Percentiles rank a stretch among this genome's conserved stretches.
Evolutionary conservation across 768 basidiomycete species (phyloP).

Genomic region (Pleurotus cornucopiae): DNA sequence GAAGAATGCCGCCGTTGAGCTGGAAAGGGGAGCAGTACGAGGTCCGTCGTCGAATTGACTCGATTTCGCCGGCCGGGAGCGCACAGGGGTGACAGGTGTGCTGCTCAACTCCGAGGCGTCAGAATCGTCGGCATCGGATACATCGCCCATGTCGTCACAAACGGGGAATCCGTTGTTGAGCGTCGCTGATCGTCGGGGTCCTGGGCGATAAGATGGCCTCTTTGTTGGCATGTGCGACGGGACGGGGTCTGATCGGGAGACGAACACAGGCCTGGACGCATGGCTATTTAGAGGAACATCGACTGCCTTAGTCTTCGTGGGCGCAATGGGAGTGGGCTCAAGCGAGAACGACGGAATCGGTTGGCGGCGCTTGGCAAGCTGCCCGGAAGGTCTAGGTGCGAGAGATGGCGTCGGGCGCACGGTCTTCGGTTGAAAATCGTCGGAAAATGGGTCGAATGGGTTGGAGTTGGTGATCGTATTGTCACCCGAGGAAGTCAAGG

Average conservation of each 20-base stretch:
- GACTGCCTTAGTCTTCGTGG: slow-evolving; percentile 40
- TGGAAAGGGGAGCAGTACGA: slow-evolving; percentile 47
- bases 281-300: slow-evolving; percentile 36
- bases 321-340: slow-evolving; percentile 22
- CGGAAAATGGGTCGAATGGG: slow-evolving; percentile 40
- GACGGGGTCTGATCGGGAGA: slow-evolving; percentile 52
- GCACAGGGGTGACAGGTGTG: slow-evolving; percentile 54
- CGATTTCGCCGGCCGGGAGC: slow-evolving; percentile 25
- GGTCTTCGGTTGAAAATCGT: slow-evolving; percentile 18
- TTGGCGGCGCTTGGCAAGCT: slow-evolving; percentile 57
- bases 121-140: slow-evolving; percentile 27
- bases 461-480: slow-evolving; percentile 33
- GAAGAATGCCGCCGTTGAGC: slow-evolving; percentile 24
- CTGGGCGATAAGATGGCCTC: background rate
- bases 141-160: slow-evolving; percentile 68
- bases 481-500: slow-evolving; percentile 24
- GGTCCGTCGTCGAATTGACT: slow-evolving; percentile 33
- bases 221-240: slow-evolving; percentile 27
- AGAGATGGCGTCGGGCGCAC: slow-evolving; percentile 35
- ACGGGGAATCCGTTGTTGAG: slow-evolving; percentile 51
- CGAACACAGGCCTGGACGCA: slow-evolving; percentile 17
- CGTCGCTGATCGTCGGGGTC: slow-evolving; percentile 16
- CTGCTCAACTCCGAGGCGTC: slow-evolving; percentile 22
- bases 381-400: slow-evolving; percentile 45
- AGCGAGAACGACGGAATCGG: slow-evolving; percentile 18